phyloP scores from a whole-genome alignment of 371 early-diverging fungal species.

The Umbelopsis sp. region DNA sequence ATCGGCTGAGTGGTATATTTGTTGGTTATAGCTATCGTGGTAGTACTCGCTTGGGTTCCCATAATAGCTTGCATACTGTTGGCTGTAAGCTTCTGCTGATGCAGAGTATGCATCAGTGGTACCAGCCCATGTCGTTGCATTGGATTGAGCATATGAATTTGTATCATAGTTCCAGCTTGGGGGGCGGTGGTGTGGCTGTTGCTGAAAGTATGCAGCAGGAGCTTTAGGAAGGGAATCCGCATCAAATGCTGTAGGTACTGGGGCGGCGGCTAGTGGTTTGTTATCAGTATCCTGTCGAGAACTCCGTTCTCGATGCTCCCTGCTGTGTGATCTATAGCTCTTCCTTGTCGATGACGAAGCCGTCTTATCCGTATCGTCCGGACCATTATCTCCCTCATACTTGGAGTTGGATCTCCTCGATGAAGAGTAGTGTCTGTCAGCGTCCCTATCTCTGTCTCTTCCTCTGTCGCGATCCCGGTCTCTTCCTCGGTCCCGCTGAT shows the following conservation, averaged over 20 bases:
- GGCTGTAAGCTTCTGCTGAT: not conserved
- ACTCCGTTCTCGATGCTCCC: not conserved
- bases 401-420: not conserved
- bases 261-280: not conserved
- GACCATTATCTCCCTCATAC: not conserved
- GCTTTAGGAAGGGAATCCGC: conserved; percentile 4
- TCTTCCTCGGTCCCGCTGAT: not conserved
- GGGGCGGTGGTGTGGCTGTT: not conserved
- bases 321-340: not conserved
- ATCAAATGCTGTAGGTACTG: not conserved
- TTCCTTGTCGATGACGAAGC: not conserved
- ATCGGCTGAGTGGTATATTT: conserved; percentile 3
- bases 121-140: not conserved
- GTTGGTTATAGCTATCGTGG: not conserved
- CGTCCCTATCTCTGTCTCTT: conserved; percentile 3
- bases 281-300: not conserved
- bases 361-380: not conserved
- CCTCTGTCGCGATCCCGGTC: conserved; percentile 16
- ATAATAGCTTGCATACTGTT: not conserved
- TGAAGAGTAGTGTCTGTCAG: conserved; percentile 3
- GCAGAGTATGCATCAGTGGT: not conserved
- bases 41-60: not conserved
- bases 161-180: not conserved
- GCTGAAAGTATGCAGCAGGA: conserved; percentile 10
- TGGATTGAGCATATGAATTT: not conserved